Evolutionary conservation across 129 eudicot species (phyloP).

Genomic region (Tanacetum coccineum): DNA sequence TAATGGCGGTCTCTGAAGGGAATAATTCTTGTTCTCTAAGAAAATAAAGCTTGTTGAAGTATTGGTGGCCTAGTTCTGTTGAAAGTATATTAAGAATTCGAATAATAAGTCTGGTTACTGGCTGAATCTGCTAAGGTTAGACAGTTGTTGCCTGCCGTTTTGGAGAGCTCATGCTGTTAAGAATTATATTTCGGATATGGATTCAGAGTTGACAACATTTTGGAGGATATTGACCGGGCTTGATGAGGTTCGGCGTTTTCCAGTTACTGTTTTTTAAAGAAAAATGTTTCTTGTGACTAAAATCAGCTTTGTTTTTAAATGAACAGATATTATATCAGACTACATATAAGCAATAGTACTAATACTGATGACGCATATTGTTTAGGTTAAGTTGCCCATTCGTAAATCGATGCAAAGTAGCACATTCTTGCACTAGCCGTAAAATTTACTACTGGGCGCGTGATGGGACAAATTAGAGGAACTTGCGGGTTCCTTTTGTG

Average conservation of each 20-base stretch:
- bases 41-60: slow-evolving; percentile 44
- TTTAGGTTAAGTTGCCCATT: slow-evolving; percentile 38
- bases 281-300: background rate
- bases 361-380: too few species aligned
- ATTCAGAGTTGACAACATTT: slow-evolving; percentile 37
- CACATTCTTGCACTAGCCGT: slow-evolving; percentile 47
- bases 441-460: slow-evolving; percentile 34
- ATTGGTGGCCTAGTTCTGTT: slow-evolving; percentile 49
- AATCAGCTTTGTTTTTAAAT: too few species aligned
- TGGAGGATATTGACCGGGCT: slow-evolving; percentile 35
- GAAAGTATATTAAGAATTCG: slow-evolving; percentile 35
- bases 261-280: background rate
- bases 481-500: slow-evolving; percentile 37
- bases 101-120: slow-evolving; percentile 27
- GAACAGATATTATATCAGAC: too few species aligned
- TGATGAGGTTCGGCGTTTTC: slow-evolving; percentile 11
- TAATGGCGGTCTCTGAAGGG: slow-evolving; percentile 44
- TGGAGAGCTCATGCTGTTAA: slow-evolving; percentile 45
- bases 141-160: slow-evolving; percentile 37
- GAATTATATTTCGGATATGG: slow-evolving; percentile 40
- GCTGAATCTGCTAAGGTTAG: slow-evolving; percentile 41
- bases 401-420: slow-evolving; percentile 42
- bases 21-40: slow-evolving; percentile 49
- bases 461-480: slow-evolving; percentile 31
- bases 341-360: too few species aligned